Base-by-base conservation (phyloP, 2,329 filamentous ascomycete species). In the Fusarium foetens region DNA sequence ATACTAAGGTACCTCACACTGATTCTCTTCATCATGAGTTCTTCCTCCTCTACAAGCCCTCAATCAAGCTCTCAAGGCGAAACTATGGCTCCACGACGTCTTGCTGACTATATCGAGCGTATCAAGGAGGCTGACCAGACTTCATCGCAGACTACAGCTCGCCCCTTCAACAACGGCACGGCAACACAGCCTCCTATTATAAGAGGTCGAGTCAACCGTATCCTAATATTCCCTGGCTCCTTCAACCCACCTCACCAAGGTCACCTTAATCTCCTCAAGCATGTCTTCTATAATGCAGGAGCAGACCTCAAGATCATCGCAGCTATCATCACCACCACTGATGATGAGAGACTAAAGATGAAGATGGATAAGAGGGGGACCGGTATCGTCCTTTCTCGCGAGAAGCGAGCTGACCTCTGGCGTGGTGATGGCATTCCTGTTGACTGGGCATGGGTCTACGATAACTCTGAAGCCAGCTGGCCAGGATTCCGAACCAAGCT, bases 221-320 rank as follows among this genome's bases (percentile, higher is more conserved):
- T 83, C n/a, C 66, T 83, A 3, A 27, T 83, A 3, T 83, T 76
- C 57, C 80, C 80, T 2, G 82, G 82, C 1, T 78, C 77, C 14
- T 83, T 83, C 72, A 83, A 83, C 57, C 82, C 81, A 2, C 81
- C 82, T 19, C 81, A 83, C 54, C 71, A 63, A 10, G 81, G 81
- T 0, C 81, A 83, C 49, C 48, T 78, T 2, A 64, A 79, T 1
- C 76, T 83, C 7, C 76, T 83, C 2, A 58, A 63, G 2, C 74
- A 82, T 57, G 76, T 77, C 13, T 77, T 78, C 39, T 51, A 63
- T 2, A 74, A 80, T 45, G 71, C 73, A 11, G 77, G 77, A 8
- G 51, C 64, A 4, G 78, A 80, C 21, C 66, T 82, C 10, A 59
- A 78, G 35, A 64, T 82, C 19, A 60, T 78, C 10, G 81, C 72